Conservation (phyloP, 179 eudicot genomes). For the Silene vulgaris region DNA sequence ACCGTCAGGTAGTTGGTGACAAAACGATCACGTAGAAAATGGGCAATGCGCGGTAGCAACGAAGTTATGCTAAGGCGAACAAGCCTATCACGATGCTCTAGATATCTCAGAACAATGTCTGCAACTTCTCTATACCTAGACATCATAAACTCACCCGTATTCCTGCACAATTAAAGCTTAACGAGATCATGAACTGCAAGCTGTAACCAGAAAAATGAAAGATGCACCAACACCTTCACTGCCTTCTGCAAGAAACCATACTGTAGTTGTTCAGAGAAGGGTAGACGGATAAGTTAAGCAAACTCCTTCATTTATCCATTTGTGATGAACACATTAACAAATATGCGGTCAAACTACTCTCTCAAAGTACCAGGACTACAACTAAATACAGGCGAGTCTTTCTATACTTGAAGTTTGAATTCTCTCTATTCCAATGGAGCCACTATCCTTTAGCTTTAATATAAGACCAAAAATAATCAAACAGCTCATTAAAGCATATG, state of each 20-base stretch:
- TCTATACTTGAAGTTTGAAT: not conserved
- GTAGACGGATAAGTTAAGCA: conserved; percentile 1
- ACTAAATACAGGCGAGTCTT: not conserved
- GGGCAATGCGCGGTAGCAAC: conserved; percentile 93
- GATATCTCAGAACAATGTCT: conserved; percentile 88
- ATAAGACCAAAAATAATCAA: too few relatives aligned
- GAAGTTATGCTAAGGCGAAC: conserved; percentile 99
- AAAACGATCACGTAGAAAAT: conserved; percentile 94
- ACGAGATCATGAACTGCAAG: conserved; percentile 10
- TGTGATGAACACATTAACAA: not conserved
- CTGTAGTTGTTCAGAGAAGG: conserved; percentile 1
- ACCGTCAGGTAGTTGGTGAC: conserved; percentile 87
- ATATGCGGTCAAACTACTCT: not conserved
- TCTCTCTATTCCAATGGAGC: conserved; percentile 2
- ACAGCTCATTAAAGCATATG: too few relatives aligned
- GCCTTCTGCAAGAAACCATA: too few relatives aligned
- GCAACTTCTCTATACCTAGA: conserved; percentile 97
- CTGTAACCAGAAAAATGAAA: not conserved
- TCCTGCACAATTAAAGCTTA: conserved; percentile 45
- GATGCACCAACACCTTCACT: conserved; percentile 1
- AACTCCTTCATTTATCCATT: not conserved
- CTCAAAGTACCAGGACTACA: not conserved
- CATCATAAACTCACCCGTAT: conserved; percentile 99
- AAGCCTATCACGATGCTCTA: conserved; percentile 91
- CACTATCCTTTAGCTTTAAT: not conserved